Percentiles rank a stretch among this genome's conserved stretches.
Evolutionary conservation across 495 filamentous ascomycete species (phyloP).

Genomic region (Antarctomyces pellizariae): DNA sequence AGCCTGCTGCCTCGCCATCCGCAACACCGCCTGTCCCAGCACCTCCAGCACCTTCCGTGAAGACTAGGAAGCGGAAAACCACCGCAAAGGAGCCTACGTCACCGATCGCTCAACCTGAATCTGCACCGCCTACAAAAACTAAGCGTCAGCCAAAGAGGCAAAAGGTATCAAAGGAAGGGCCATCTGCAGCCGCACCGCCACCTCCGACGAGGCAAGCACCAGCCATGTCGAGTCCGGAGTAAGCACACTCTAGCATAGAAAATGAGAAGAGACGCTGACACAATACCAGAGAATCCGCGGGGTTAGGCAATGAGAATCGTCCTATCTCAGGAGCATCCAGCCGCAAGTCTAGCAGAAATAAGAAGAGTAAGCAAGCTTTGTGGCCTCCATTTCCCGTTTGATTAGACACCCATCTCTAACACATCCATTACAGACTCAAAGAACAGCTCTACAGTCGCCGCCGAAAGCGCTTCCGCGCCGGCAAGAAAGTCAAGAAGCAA

Average conservation of each 20-base stretch:
- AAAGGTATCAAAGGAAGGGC: conserved; percentile 13
- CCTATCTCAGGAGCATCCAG: conserved; percentile 6
- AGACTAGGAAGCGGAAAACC: conserved; percentile 33
- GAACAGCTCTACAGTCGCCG: conserved; percentile 7
- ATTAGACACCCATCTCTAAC: conserved; percentile 3
- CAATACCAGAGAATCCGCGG: conserved; percentile 14
- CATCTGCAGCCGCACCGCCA: conserved; percentile 9
- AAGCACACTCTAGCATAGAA: conserved; percentile 11
- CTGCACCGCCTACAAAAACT: conserved; percentile 20
- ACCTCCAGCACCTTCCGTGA: conserved; percentile 18
- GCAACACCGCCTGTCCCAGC: conserved; percentile 14
- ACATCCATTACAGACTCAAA: conserved; percentile 7
- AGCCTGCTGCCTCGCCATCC: conserved; percentile 25
- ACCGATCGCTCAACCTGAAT: conserved; percentile 19
- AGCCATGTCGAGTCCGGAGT: conserved; percentile 72
- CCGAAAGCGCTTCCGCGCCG: conserved; percentile 9
- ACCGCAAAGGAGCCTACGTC: conserved; percentile 20
- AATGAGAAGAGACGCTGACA: conserved; percentile 6
- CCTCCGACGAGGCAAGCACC: conserved; percentile 13
- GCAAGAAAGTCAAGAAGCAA: conserved; percentile 11
- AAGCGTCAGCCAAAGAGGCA: conserved; percentile 31
- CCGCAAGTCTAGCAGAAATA: conserved; percentile 42
- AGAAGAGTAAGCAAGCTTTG: conserved; percentile 25
- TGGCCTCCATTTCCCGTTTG: conserved; percentile 7
- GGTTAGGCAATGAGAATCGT: conserved; percentile 12